A percentile compares a stretch with the other conserved stretches of the same genome.
Conservation (phyloP, 148 eudicot species). For the Pouteria glomerata region DNA sequence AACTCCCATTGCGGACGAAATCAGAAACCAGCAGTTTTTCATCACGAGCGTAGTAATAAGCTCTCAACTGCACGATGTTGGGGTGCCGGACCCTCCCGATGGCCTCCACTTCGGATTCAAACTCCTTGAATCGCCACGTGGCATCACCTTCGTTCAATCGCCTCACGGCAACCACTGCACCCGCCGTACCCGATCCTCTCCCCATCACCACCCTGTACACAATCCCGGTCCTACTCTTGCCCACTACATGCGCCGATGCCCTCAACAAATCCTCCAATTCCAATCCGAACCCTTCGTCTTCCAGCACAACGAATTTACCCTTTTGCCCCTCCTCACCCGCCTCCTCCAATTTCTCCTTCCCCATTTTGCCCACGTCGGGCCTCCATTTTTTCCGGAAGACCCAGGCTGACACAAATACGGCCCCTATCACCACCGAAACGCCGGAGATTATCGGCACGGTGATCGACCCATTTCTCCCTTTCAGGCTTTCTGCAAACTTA, state of each 20-base stretch:
- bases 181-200: slow-evolving; percentile 38
- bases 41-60: slow-evolving; percentile 82
- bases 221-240: slow-evolving; percentile 89
- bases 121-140: slow-evolving; percentile 71
- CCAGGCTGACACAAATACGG: slow-evolving; percentile 48
- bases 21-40: slow-evolving; percentile 88
- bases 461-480: slow-evolving; percentile 27
- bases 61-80: slow-evolving; percentile 71
- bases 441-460: slow-evolving; percentile 41
- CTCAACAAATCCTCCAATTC: slow-evolving; percentile 96
- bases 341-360: slow-evolving; percentile 26
- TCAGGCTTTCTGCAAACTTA: slow-evolving; percentile 21
- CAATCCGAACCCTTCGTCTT: slow-evolving; percentile 73
- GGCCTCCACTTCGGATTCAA: slow-evolving; percentile 74
- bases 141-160: slow-evolving; percentile 73
- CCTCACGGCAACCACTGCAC: slow-evolving; percentile 70
- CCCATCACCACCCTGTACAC: slow-evolving; percentile 82
- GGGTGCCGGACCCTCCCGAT: slow-evolving; percentile 71
- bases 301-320: slow-evolving; percentile 77
- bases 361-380: slow-evolving; percentile 37
- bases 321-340: slow-evolving; percentile 66
- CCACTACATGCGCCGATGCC: slow-evolving; percentile 94
- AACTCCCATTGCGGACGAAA: slow-evolving; percentile 73
- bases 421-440: slow-evolving; percentile 40
- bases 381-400: slow-evolving; percentile 44